Evolutionary conservation across 2,329 filamentous ascomycete species (phyloP).

Genomic region (Pochonia chlamydosporia): DNA sequence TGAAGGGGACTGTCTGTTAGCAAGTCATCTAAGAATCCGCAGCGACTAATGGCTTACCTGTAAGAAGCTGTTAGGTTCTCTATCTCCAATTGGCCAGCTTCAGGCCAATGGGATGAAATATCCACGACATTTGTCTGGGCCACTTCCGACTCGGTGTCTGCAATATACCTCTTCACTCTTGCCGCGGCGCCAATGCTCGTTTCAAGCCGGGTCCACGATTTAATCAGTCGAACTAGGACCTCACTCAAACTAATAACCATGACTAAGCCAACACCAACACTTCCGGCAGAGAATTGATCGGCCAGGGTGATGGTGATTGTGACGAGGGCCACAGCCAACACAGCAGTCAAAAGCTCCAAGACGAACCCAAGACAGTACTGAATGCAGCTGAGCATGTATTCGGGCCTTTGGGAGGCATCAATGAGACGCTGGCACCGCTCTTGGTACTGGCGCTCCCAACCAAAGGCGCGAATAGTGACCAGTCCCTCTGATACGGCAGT

Average conservation of each 20-base stretch:
- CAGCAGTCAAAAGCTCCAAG: constrained; percentile 17
- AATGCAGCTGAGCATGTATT: constrained; percentile 2
- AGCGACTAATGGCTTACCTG: not conserved
- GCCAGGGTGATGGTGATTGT: constrained; percentile 21
- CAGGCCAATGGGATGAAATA: not conserved
- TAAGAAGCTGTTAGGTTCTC: constrained; percentile 1
- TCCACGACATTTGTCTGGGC: not conserved
- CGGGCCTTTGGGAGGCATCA: constrained; percentile 5
- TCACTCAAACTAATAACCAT: not conserved
- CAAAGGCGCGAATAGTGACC: constrained; percentile 8
- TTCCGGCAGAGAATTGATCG: constrained; percentile 14
- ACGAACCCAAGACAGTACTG: not conserved
- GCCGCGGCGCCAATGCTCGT: not conserved
- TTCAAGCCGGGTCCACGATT: constrained; percentile 1
- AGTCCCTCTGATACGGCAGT: constrained; percentile 5
- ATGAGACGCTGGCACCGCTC: not conserved
- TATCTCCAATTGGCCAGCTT: not conserved
- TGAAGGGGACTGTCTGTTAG: not conserved
- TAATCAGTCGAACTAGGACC: not conserved
- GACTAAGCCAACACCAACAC: not conserved
- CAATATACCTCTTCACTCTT: not conserved
- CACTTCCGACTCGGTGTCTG: not conserved
- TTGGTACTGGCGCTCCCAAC: not conserved
- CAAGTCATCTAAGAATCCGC: not conserved
- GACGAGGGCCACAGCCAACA: constrained; percentile 19